Evolutionary conservation across 2,329 filamentous ascomycete genomes (phyloP).

Genomic region (Aspergillaceae sp.): DNA sequence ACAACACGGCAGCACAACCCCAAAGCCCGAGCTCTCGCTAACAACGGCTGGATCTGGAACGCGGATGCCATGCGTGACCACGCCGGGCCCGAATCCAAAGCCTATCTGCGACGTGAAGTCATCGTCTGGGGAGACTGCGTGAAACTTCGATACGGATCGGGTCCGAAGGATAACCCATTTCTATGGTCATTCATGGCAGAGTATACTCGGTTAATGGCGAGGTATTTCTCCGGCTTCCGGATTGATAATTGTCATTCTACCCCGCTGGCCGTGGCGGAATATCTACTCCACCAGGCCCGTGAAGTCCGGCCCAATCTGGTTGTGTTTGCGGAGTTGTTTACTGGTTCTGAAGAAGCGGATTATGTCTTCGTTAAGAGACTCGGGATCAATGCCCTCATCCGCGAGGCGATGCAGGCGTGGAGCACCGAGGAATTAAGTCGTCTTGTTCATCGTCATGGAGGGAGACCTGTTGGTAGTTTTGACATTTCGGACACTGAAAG

Average conservation of each 20-base stretch:
- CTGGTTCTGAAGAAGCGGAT: slow-evolving; percentile 89
- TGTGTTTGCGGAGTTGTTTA: slow-evolving; percentile 91
- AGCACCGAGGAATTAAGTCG: slow-evolving; percentile 86
- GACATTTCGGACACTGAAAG: slow-evolving; percentile 50
- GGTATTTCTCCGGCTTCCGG: slow-evolving; percentile 88
- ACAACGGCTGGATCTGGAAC: slow-evolving; percentile 99
- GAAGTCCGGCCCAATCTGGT: slow-evolving; percentile 79
- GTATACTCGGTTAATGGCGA: slow-evolving; percentile 86
- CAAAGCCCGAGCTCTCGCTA: slow-evolving; percentile 72
- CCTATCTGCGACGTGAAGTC: slow-evolving; percentile 92
- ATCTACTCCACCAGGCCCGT: slow-evolving; percentile 89
- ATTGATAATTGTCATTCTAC: slow-evolving; percentile 99
- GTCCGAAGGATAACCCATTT: slow-evolving; percentile 78
- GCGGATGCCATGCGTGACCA: slow-evolving; percentile 92
- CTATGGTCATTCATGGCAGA: slow-evolving; percentile 93
- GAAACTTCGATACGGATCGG: slow-evolving; percentile 80
- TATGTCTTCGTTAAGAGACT: slow-evolving; percentile 92
- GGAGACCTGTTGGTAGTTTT: slow-evolving; percentile 91
- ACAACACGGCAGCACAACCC: slow-evolving; percentile 67
- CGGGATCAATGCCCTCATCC: slow-evolving; percentile 81
- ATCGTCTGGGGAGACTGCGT: slow-evolving; percentile 99
- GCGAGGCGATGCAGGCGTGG: slow-evolving; percentile 98
- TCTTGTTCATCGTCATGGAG: slow-evolving; percentile 86
- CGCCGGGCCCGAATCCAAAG: slow-evolving; percentile 76
- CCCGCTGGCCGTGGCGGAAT: slow-evolving; percentile 85